Conservation (phyloP, 805 yeast genomes). For the Phaffomyces thermotolerans region DNA sequence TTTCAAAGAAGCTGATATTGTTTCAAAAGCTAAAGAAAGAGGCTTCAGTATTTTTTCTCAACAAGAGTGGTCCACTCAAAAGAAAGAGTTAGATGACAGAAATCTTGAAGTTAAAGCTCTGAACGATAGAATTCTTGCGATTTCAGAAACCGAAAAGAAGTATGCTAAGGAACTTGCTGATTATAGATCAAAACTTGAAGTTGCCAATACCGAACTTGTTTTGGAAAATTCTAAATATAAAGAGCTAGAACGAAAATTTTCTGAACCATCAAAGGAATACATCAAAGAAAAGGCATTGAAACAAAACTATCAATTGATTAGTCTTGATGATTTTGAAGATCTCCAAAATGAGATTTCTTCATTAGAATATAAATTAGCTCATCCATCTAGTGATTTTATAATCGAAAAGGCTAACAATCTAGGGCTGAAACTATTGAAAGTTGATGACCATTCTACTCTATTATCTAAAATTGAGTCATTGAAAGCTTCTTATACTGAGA, state of each 20-base stretch:
- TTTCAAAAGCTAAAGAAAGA: slow-evolving; percentile 14
- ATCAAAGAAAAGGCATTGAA: slow-evolving; percentile 24
- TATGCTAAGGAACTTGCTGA: slow-evolving; percentile 18
- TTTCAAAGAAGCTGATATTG: slow-evolving; percentile 13
- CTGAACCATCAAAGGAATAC: slow-evolving; percentile 26
- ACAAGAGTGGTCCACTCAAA: slow-evolving; percentile 6
- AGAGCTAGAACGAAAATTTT: slow-evolving; percentile 8
- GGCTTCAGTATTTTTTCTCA: slow-evolving; percentile 12
- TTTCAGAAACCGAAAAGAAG: slow-evolving; percentile 18
- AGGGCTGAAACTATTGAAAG: slow-evolving; percentile 10
- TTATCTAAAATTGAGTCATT: slow-evolving; percentile 4
- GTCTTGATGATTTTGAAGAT: slow-evolving; percentile 9
- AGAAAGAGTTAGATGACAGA: not conserved
- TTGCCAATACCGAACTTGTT: slow-evolving; percentile 6
- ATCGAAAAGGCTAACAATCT: slow-evolving; percentile 11
- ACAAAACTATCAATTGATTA: slow-evolving; percentile 19
- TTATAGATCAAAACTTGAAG: slow-evolving; percentile 13
- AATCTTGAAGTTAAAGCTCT: slow-evolving; percentile 4
- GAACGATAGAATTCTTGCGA: slow-evolving; percentile 5
- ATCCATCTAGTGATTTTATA: slow-evolving; percentile 15
- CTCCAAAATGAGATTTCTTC: slow-evolving; percentile 4
- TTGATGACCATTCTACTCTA: slow-evolving; percentile 7
- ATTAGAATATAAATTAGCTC: slow-evolving; percentile 8
- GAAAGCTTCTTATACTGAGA: not conserved
- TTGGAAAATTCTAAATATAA: not conserved